phyloP scores from a whole-genome alignment of 768 basidiomycete genomes.

The Psilocybe subaeruginosa region DNA sequence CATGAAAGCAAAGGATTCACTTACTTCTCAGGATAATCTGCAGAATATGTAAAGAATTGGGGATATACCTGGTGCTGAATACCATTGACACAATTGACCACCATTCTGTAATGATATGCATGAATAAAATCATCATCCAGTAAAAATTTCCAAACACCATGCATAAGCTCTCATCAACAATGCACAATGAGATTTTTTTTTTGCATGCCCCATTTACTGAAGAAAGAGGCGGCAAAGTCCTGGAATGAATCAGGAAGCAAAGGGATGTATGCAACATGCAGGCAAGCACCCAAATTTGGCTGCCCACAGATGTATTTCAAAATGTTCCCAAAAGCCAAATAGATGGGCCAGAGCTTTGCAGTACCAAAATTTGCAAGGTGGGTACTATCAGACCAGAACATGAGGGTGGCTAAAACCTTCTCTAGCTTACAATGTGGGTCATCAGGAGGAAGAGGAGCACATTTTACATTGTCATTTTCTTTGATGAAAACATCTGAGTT shows the following conservation, averaged over 20 bases:
- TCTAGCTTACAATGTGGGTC: neutral
- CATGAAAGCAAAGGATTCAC: neutral
- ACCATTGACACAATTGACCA: slow-evolving; percentile 33
- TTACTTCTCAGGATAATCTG: slow-evolving; percentile 39
- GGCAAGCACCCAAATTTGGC: slow-evolving; percentile 29
- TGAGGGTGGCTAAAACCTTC: neutral
- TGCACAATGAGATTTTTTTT: no score
- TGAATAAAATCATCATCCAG: slow-evolving; percentile 34
- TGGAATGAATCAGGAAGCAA: no score
- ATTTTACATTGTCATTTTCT: no score
- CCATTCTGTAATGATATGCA: slow-evolving; percentile 36
- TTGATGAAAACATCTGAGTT: no score
- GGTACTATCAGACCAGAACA: neutral
- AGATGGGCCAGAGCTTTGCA: slow-evolving; percentile 31
- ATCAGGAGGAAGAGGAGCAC: no score
- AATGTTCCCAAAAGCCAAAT: slow-evolving; percentile 29
- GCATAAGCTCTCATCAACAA: no score
- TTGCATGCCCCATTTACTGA: no score
- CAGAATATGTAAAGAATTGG: slow-evolving; percentile 28
- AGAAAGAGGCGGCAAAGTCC: no score
- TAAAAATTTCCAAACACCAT: slow-evolving; percentile 29
- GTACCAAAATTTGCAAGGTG: neutral
- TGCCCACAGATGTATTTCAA: slow-evolving; percentile 39
- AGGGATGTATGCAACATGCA: slow-evolving; percentile 40
- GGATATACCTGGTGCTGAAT: slow-evolving; percentile 32